phyloP scores from a whole-genome alignment of 1,139 yeast genomes.

The Cylindricascospora bacillispora region DNA sequence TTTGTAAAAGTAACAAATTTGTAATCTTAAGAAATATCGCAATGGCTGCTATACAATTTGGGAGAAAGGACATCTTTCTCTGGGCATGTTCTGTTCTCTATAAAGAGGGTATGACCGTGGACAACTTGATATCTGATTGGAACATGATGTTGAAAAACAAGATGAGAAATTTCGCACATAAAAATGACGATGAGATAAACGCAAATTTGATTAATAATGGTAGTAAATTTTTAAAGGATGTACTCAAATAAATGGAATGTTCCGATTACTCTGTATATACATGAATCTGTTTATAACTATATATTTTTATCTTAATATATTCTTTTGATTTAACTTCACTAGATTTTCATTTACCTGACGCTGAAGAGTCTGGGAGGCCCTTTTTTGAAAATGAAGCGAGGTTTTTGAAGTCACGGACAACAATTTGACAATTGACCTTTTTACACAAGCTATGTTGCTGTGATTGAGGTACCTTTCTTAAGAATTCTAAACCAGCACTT shows the following conservation, averaged over 20 bases:
- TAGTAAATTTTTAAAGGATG: no score
- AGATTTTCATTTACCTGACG: no score
- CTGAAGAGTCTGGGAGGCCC: no score
- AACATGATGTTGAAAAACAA: constrained; percentile 12
- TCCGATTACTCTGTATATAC: no score
- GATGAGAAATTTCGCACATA: constrained; percentile 10
- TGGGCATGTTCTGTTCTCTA: constrained; percentile 19
- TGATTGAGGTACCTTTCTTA: constrained; percentile 51
- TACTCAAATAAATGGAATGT: no score
- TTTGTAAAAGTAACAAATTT: constrained; percentile 11
- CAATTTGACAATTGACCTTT: constrained; percentile 67
- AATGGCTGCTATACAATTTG: constrained; percentile 7
- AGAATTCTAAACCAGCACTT: constrained; percentile 70
- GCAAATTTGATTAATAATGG: no score
- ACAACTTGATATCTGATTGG: constrained; percentile 16
- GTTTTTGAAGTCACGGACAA: constrained; percentile 79
- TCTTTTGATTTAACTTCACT: no score
- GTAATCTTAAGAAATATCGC: constrained; percentile 18
- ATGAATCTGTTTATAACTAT: neutral
- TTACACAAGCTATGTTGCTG: constrained; percentile 60
- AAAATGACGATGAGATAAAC: no score
- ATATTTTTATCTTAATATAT: neutral
- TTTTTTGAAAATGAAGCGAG: no score
- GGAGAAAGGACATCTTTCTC: constrained; percentile 12
- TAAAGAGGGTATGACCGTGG: constrained; percentile 10